Percentiles rank a stretch among this genome's conserved stretches.
Conservation (phyloP, 2,329 filamentous ascomycete species). For the Tolypocladium tundrense region DNA sequence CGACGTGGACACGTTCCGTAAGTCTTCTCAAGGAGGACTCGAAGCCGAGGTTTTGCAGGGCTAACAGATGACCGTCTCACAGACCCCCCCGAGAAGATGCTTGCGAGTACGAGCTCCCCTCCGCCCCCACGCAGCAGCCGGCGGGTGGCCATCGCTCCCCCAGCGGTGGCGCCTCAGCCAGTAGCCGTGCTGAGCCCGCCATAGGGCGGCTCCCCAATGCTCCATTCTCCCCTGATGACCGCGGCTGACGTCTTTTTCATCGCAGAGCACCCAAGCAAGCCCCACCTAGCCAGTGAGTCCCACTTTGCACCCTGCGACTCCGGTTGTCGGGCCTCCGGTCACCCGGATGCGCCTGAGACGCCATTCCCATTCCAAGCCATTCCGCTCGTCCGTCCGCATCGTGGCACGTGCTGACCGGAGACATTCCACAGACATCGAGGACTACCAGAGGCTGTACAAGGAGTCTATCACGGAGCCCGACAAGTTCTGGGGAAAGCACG, state of each 20-base stretch:
- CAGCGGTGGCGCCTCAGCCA: background rate
- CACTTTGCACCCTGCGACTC: conserved; percentile 1
- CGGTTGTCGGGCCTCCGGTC: conserved; percentile 1
- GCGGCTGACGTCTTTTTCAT: conserved; percentile 20
- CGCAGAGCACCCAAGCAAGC: conserved; percentile 59
- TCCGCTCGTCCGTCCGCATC: conserved; percentile 2
- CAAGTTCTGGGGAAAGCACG: conserved; percentile 80
- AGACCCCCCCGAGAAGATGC: conserved; percentile 59
- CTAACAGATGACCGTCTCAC: conserved; percentile 5
- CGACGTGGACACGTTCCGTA: conserved; percentile 63
- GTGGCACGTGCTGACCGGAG: conserved; percentile 2
- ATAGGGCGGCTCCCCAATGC: background rate
- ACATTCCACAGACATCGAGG: conserved; percentile 42
- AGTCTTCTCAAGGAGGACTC: conserved; percentile 16
- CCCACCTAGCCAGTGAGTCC: conserved; percentile 52
- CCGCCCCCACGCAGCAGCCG: background rate
- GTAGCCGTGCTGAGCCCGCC: conserved; percentile 4
- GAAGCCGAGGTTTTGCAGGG: background rate
- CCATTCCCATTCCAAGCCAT: conserved; percentile 1
- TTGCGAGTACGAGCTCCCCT: conserved; percentile 46
- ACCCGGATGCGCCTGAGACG: conserved; percentile 1
- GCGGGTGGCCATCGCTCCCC: background rate
- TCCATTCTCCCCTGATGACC: background rate
- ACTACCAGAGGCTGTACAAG: conserved; percentile 59
- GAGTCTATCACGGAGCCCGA: conserved; percentile 85